These are phyloP conservation scores for Pleurotus giganteus DNA, from an alignment of 768 basidiomycete genomes.

Conservation along the genomic window DNA sequence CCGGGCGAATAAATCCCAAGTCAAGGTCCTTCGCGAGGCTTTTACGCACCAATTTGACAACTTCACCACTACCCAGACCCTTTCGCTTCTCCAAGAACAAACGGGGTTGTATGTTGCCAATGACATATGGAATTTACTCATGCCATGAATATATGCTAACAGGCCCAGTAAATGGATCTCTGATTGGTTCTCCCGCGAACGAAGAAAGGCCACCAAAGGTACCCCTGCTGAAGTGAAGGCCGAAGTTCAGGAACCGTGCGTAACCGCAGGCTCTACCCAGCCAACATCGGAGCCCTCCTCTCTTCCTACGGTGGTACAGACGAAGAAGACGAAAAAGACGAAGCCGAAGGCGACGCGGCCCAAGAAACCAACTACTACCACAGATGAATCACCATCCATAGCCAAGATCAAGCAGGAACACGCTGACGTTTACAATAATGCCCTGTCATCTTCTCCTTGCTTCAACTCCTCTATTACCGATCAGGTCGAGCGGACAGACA, in stretches of 20 bases:
- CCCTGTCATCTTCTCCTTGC: no score
- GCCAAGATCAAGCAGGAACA: background rate
- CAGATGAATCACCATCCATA: background rate
- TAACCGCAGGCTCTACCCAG: background rate
- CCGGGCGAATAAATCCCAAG: background rate
- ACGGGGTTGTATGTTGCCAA: conserved; percentile 5
- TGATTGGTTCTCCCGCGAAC: conserved; percentile 2
- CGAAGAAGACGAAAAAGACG: background rate
- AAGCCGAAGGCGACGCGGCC: background rate
- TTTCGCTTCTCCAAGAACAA: background rate
- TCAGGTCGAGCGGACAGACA: no score
- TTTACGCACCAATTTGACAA: background rate
- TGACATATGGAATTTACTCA: background rate
- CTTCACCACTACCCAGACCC: background rate
- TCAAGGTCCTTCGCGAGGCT: background rate
- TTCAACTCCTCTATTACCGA: no score
- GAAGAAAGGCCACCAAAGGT: background rate
- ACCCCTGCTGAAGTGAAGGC: background rate
- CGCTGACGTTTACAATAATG: background rate
- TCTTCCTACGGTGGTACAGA: background rate
- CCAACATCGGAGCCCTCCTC: background rate
- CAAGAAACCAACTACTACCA: background rate
- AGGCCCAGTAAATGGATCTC: conserved; percentile 6
- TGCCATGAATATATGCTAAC: background rate
- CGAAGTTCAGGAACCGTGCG: background rate